A percentile compares a stretch with the other conserved stretches of the same genome.
Conservation (phyloP, 768 basidiomycete species). For the Mrakia gelida region DNA sequence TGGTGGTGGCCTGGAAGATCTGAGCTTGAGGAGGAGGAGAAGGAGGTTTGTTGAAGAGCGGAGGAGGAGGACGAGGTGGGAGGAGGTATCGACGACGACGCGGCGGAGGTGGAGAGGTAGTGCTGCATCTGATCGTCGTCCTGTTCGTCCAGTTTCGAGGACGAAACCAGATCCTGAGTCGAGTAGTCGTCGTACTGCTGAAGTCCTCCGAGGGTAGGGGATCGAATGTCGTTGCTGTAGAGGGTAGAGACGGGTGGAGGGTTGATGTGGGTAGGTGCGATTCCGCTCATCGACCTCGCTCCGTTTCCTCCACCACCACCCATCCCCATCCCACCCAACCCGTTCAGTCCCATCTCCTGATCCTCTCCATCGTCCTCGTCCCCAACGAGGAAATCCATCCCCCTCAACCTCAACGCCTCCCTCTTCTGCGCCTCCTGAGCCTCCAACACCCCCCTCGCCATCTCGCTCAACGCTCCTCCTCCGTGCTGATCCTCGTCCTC, state of each 20-base stretch:
- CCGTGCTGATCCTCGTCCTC: neutral
- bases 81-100: neutral
- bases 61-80: neutral
- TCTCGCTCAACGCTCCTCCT: neutral
- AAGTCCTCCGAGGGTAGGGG: neutral
- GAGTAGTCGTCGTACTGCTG: slow-evolving; percentile 10
- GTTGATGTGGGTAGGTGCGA: neutral
- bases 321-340: neutral
- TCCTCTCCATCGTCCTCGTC: neutral
- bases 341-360: neutral
- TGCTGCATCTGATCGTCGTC: neutral
- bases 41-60: neutral
- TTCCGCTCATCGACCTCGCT: slow-evolving; percentile 6
- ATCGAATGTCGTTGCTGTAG: neutral
- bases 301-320: neutral
- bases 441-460: neutral
- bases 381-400: neutral
- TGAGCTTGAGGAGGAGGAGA: neutral
- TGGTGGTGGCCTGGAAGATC: neutral
- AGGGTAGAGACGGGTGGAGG: too few relatives aligned
- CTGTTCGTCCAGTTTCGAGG: neutral
- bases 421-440: neutral
- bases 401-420: neutral
- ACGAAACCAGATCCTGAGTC: neutral
- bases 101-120: slow-evolving; percentile 32